phyloP scores from a whole-genome alignment of 2,329 filamentous ascomycete genomes.

The Lachnellula cervina region DNA sequence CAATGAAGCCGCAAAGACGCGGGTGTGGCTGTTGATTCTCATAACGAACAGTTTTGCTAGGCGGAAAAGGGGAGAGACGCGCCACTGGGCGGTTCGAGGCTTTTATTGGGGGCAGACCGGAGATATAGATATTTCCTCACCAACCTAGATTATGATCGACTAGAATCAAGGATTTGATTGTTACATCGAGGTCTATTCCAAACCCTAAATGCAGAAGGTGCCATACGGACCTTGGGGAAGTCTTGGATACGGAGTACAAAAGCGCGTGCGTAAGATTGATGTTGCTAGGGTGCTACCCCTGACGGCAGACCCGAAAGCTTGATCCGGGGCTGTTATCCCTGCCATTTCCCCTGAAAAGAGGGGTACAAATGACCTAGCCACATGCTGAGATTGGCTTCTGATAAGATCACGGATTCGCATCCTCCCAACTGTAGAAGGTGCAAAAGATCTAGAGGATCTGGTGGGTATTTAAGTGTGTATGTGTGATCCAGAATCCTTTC shows the following conservation, averaged over 20 bases:
- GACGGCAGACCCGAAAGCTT: neutral
- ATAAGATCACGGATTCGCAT: neutral
- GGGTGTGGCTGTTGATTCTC: slow-evolving; percentile 2
- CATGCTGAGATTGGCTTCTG: neutral
- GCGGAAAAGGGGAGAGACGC: neutral
- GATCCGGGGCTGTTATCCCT: neutral
- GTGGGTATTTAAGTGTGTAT: too few species aligned
- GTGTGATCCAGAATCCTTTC: too few species aligned
- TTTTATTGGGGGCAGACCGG: neutral
- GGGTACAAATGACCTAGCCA: neutral
- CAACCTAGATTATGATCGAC: slow-evolving; percentile 12
- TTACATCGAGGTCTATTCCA: slow-evolving; percentile 5
- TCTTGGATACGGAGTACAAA: neutral
- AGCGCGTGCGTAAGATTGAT: neutral
- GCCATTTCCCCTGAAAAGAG: neutral
- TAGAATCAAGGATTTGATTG: neutral
- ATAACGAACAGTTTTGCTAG: slow-evolving; percentile 6
- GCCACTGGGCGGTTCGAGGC: slow-evolving; percentile 8
- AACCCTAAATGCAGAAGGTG: slow-evolving; percentile 12
- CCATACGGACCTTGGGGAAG: neutral
- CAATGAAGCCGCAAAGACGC: neutral
- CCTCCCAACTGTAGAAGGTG: neutral
- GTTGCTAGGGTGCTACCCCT: neutral
- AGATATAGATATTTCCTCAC: slow-evolving; percentile 9
- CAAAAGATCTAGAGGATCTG: neutral